Base-by-base conservation (phyloP, 2,329 filamentous ascomycete genomes). In the Huntiella abstrusa region DNA sequence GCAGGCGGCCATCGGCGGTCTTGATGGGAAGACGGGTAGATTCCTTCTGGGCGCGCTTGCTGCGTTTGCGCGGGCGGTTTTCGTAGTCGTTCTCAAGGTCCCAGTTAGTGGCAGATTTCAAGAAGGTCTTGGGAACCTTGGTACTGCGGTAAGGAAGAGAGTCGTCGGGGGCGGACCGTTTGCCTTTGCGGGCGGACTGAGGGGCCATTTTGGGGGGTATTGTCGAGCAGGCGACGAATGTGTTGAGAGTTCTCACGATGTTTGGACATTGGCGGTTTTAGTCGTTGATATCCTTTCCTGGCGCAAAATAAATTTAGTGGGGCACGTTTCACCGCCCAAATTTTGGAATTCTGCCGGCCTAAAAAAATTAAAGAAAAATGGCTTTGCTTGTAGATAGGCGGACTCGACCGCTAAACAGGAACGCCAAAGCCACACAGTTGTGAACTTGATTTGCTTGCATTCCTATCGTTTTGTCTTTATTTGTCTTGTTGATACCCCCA, bases 71-170 rank as follows among this genome's bases (percentile, higher is more conserved):
- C 41, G 82, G 77, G 54, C 77, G 76, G 51, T 73, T 73, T 61
- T 93, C 86, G 67, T 95, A 96, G 60, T 84, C 80, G 58, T 93
- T 82, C 65, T 94, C 91, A 42, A 94, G 71, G 57, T 94, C 77
- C 86, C 88, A 96, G 62, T 77, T 79, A 49, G 83, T 70, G 4
- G 82, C 84, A 56, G 75, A 79, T 55, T 75, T 74, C 64, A 83
- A 73, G 60, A 87, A 86, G 46, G 73, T 70, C 53, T 73, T 73
- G 49, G 74, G 69, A n/a, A 67, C 60, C 46, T 63, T 67, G 22
- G 19, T 28, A 6, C 4, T 28, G 22, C 44, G n/a, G 17, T 41
- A 28, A 4, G 22, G 15, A 28, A 22, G 6, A 13, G 17, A 13
- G 13, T 43, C 41, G 39, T 45, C 42, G 33, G 35, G 41, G 16